A percentile compares a stretch with the other conserved stretches of the same genome.
These are phyloP conservation scores for Bertia moriformis DNA, from an alignment of 2,329 filamentous ascomycete species.

Conservation along the genomic window DNA sequence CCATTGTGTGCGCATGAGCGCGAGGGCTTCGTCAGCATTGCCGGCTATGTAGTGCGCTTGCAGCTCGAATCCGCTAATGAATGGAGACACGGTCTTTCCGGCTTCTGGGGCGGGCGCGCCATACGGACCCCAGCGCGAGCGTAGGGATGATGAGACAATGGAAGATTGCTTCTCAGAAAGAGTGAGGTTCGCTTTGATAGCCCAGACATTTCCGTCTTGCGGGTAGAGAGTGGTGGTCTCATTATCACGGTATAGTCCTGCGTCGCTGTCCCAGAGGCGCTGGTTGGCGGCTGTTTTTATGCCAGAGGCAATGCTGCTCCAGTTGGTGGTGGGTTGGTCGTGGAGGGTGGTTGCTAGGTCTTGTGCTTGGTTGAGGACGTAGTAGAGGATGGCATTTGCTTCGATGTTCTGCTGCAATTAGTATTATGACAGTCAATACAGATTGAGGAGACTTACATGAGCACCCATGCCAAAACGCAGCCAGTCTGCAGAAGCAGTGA, in stretches of 20 bases:
- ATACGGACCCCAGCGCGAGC: conserved; percentile 20
- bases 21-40: conserved; percentile 21
- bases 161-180: conserved; percentile 1
- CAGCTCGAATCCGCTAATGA: conserved; percentile 29
- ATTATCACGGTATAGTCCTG: conserved; percentile 33
- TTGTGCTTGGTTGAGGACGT: conserved; percentile 28
- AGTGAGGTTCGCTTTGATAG: conserved; percentile 3
- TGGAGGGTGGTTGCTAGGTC: conserved; percentile 22
- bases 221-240: conserved; percentile 27
- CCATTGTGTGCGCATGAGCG: conserved; percentile 30
- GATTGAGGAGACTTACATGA: conserved; percentile 9
- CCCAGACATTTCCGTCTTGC: conserved; percentile 29
- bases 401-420: conserved; percentile 18
- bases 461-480: conserved; percentile 26
- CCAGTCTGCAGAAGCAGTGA: conserved; percentile 28
- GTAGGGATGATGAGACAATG: conserved; percentile 16
- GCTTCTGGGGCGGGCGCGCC: conserved; percentile 31
- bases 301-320: conserved; percentile 4
- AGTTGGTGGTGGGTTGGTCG: conserved; percentile 9
- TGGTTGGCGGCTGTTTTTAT: conserved; percentile 25
- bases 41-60: conserved; percentile 25
- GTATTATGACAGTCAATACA: too few relatives aligned
- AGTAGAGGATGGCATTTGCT: conserved; percentile 29
- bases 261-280: conserved; percentile 26
- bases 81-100: conserved; percentile 27